Conservation (phyloP, 306 rosid species). For the Dryas octopetala region DNA sequence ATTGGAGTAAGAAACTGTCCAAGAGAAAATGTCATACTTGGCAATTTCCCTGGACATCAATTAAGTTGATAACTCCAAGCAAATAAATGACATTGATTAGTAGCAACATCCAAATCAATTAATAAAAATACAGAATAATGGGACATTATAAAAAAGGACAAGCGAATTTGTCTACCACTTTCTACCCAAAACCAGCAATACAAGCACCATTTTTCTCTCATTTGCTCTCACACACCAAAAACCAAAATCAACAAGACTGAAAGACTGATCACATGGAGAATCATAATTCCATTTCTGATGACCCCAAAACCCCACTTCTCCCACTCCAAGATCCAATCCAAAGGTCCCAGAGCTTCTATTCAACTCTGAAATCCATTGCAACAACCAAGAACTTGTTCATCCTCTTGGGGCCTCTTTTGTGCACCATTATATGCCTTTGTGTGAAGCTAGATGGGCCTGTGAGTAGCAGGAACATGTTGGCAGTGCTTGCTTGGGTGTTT, state of each 20-base stretch:
- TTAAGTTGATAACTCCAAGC: neutral
- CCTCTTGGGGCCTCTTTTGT: constrained; percentile 60
- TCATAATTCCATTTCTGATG: constrained; percentile 27
- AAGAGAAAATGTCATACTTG: no score
- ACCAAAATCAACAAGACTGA: neutral
- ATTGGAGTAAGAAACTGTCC: neutral
- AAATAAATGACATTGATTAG: constrained; percentile 19
- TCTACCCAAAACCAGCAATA: neutral
- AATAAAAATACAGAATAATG: neutral
- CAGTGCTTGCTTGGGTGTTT: constrained; percentile 73
- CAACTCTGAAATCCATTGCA: constrained; percentile 25
- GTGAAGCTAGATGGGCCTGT: constrained; percentile 53
- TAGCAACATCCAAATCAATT: neutral
- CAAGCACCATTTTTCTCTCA: neutral
- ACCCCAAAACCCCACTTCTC: constrained; percentile 61
- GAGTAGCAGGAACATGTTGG: constrained; percentile 64
- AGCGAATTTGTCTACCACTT: constrained; percentile 9
- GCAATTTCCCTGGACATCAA: no score
- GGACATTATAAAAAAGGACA: neutral
- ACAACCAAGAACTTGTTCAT: constrained; percentile 43
- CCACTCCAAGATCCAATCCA: constrained; percentile 37
- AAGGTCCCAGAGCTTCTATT: constrained; percentile 21
- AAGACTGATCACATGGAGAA: neutral
- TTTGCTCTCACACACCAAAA: neutral
- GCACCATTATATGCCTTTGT: constrained; percentile 37